Evolutionary conservation across 2,329 filamentous ascomycete species (phyloP).

Genomic region (Biscogniauxia mediterranea): DNA sequence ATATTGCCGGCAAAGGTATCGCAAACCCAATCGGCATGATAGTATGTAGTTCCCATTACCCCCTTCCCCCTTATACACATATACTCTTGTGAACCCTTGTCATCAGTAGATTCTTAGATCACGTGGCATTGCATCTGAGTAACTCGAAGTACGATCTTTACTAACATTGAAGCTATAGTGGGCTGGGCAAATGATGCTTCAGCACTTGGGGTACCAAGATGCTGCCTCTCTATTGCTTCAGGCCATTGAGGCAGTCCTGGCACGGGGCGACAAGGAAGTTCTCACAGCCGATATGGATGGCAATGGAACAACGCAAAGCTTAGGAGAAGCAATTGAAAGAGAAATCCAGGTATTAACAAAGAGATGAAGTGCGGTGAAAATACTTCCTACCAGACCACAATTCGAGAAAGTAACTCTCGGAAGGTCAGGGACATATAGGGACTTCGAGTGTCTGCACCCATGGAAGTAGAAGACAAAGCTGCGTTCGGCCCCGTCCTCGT

Average conservation of each 20-base stretch:
- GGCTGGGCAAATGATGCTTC: slow-evolving; percentile 67
- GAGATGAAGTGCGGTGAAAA: no score
- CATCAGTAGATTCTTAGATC: background rate
- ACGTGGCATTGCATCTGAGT: background rate
- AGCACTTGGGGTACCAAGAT: slow-evolving; percentile 58
- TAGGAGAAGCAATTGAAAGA: slow-evolving; percentile 50
- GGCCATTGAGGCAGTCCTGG: slow-evolving; percentile 31
- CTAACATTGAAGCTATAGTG: slow-evolving; percentile 36
- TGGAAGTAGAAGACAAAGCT: no score
- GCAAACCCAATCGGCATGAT: slow-evolving; percentile 66
- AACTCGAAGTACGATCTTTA: background rate
- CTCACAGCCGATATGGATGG: slow-evolving; percentile 62
- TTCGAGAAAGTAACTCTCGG: no score
- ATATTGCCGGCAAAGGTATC: slow-evolving; percentile 62
- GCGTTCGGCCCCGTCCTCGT: no score
- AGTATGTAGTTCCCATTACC: slow-evolving; percentile 20
- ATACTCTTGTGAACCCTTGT: background rate
- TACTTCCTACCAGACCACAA: no score
- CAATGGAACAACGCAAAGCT: slow-evolving; percentile 51
- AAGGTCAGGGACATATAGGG: no score
- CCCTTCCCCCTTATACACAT: background rate
- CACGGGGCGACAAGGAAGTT: slow-evolving; percentile 46
- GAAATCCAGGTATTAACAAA: slow-evolving; percentile 24
- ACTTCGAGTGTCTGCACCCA: no score
- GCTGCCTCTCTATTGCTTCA: slow-evolving; percentile 46